Base-by-base conservation (phyloP, 1,284 basidiomycete species). In the Rhizoctonia solani region DNA sequence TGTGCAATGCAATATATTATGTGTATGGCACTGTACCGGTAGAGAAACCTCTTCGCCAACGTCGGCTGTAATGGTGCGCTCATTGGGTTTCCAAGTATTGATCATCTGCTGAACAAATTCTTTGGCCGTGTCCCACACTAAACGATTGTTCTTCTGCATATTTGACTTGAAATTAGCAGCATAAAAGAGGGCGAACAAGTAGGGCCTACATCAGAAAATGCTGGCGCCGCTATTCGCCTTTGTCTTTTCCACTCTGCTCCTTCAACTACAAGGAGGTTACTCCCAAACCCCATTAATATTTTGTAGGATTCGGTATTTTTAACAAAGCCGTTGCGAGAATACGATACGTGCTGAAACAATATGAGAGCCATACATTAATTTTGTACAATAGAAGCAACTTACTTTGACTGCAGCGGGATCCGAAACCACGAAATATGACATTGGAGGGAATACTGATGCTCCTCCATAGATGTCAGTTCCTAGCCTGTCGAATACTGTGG, bases 91-190 rank as follows among this genome's bases (percentile, higher is more conserved):
- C 55, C 55, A 59, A 19, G 27, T 30, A 9, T 8, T 4, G 4
- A 47, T 46, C 41, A 59, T 59, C 29, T 44, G 41, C 29, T 59
- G 29, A 14, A 19, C 30, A 21, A 59, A 47, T 9, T 47, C 55
- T 14, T 39, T 46, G 19, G 55, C 34, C 3, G 55, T 47, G 16
- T 13, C 23, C 55, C 55, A 59, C 16, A 46, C 55, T 14, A 44
- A 32, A 9, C 29, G 23, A 30, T 59, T 59, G 29, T 59, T 59
- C 21, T 21, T 25, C 53, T 54, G 30, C n/a, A 21, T 14, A 19
- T 13, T 19, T 4, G 32, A 37, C 3, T 37, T 19, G 32, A 19
- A 2, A 11, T 16, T 21, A 9, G 27, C 39, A n/a, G 9, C 13
- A 9, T 19, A 19, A 47, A 14, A 9, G 37, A 47, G 21, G 19